These are phyloP conservation scores for Euphrasia arctica DNA, from an alignment of 305 asterid species.

Conservation along the genomic window DNA sequence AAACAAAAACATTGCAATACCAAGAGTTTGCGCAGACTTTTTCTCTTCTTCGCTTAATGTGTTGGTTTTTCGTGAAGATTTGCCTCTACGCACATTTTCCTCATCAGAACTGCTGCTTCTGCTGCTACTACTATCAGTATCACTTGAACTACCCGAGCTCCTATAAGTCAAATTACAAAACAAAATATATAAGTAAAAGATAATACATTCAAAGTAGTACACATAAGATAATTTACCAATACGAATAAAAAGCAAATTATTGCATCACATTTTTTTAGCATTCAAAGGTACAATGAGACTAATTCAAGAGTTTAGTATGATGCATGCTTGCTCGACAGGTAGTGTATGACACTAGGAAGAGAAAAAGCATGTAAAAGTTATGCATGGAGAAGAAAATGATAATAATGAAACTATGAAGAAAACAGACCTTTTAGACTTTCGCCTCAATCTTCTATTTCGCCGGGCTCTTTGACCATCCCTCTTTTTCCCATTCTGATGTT, in stretches of 20 bases:
- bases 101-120: constrained; percentile 60
- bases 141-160: constrained; percentile 67
- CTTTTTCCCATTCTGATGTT: constrained; percentile 44
- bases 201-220: not conserved
- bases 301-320: constrained; percentile 18
- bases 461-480: constrained; percentile 40
- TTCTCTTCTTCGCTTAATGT: constrained; percentile 29
- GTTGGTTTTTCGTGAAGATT: constrained; percentile 37
- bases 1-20: constrained; percentile 28
- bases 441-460: constrained; percentile 43
- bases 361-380: constrained; percentile 7
- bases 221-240: constrained; percentile 19
- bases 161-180: constrained; percentile 35
- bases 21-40: constrained; percentile 35
- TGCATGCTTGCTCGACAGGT: constrained; percentile 10
- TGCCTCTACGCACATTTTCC: constrained; percentile 39
- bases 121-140: constrained; percentile 48
- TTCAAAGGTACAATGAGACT: not conserved
- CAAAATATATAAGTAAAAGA: constrained; percentile 14
- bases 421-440: constrained; percentile 43
- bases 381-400: constrained; percentile 21
- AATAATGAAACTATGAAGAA: constrained; percentile 13
- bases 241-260: not conserved
- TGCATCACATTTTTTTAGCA: constrained; percentile 9
- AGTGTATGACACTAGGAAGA: constrained; percentile 7